These are phyloP conservation scores for Rhizopogon vulgaris DNA, from an alignment of 768 basidiomycete species.

Conservation along the genomic window DNA sequence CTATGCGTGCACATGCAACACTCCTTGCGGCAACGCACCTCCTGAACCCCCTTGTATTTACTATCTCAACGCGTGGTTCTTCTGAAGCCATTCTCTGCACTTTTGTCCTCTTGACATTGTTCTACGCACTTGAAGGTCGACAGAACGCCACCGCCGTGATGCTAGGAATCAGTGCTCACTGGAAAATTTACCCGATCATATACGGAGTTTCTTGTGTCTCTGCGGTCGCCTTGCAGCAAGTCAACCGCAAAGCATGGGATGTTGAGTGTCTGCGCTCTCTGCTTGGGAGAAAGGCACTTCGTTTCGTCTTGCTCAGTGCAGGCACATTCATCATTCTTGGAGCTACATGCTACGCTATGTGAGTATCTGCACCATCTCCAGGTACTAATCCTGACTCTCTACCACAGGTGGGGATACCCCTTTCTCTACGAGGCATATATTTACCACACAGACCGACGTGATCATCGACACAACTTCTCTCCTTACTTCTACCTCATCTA, in stretches of 20 bases:
- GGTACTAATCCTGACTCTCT: not conserved
- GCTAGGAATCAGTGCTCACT: conserved; percentile 82
- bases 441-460: conserved; percentile 85
- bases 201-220: conserved; percentile 74
- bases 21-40: conserved; percentile 71
- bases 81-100: conserved; percentile 85
- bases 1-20: conserved; percentile 33
- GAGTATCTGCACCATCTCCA: conserved; percentile 25
- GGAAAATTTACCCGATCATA: conserved; percentile 96
- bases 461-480: conserved; percentile 98
- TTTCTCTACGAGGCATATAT: conserved; percentile 91
- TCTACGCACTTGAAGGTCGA: conserved; percentile 46
- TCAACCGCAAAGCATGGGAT: conserved; percentile 15
- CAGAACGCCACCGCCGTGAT: conserved; percentile 66
- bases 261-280: conserved; percentile 30
- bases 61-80: conserved; percentile 95
- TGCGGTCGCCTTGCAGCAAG: conserved; percentile 18
- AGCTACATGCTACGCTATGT: conserved; percentile 68
- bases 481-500: conserved; percentile 96
- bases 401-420: conserved; percentile 83
- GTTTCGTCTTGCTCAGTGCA: conserved; percentile 67
- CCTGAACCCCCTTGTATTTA: conserved; percentile 89
- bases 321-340: conserved; percentile 62
- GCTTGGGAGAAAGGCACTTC: conserved; percentile 45
- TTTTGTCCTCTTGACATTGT: conserved; percentile 68